phyloP scores from a whole-genome alignment of 805 yeast genomes.

The Hanseniaspora guilliermondii region DNA sequence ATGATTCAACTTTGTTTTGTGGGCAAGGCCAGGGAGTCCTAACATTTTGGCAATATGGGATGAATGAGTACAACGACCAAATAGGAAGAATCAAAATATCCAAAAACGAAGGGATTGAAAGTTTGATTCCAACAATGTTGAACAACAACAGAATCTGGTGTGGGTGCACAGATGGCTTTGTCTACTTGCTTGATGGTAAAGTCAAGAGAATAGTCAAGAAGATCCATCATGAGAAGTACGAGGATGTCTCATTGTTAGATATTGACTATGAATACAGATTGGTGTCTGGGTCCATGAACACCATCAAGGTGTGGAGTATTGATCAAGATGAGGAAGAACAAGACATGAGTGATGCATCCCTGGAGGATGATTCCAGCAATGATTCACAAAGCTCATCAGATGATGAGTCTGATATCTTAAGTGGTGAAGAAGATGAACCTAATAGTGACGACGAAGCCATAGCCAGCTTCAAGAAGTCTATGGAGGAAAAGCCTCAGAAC shows the following conservation, averaged over 20 bases:
- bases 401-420: constrained; percentile 19
- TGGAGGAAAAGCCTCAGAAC: not conserved
- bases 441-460: constrained; percentile 14
- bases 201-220: constrained; percentile 52
- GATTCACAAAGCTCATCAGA: constrained; percentile 9
- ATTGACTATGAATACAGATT: constrained; percentile 70
- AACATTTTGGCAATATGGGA: constrained; percentile 70
- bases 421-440: constrained; percentile 21
- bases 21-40: constrained; percentile 87
- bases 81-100: constrained; percentile 59
- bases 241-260: constrained; percentile 68
- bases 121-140: constrained; percentile 40
- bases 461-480: constrained; percentile 3
- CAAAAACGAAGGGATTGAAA: constrained; percentile 62
- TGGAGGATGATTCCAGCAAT: constrained; percentile 14
- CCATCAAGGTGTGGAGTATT: constrained; percentile 61
- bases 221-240: constrained; percentile 53
- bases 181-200: constrained; percentile 55
- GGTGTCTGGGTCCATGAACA: constrained; percentile 74
- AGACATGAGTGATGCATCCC: constrained; percentile 19
- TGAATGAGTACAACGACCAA: constrained; percentile 65
- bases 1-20: constrained; percentile 48
- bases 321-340: constrained; percentile 25
- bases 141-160: constrained; percentile 52
- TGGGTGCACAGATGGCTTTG: constrained; percentile 65